Conservation (phyloP, 371 early-diverging fungal genomes). For the Saksenaea vasiformis region DNA sequence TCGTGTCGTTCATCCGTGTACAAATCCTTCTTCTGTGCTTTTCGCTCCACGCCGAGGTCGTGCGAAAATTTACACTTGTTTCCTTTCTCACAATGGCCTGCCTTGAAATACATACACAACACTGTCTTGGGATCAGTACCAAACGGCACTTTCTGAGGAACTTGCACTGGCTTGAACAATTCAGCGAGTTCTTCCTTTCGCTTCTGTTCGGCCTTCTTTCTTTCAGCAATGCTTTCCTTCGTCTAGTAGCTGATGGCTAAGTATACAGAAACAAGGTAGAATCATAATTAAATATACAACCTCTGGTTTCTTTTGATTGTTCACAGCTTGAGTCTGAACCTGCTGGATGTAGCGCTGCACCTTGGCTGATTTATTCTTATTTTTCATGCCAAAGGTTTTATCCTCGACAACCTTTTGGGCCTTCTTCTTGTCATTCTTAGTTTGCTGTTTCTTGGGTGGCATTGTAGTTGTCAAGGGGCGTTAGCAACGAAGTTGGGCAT, state of each 20-base stretch:
- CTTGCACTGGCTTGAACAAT: conserved; percentile 88
- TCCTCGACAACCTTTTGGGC: conserved; percentile 87
- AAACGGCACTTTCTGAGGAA: conserved; percentile 96
- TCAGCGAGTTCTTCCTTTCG: conserved; percentile 68
- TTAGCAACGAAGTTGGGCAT: not conserved
- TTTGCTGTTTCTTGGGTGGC: conserved; percentile 77
- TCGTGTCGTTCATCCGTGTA: conserved; percentile 86
- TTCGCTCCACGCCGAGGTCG: conserved; percentile 88
- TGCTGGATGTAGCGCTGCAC: conserved; percentile 89
- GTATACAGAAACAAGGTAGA: not conserved
- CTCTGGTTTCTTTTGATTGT: conserved; percentile 41
- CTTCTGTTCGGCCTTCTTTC: conserved; percentile 44
- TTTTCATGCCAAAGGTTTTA: conserved; percentile 98
- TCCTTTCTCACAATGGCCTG: conserved; percentile 92
- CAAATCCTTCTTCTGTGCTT: conserved; percentile 87
- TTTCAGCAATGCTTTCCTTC: conserved; percentile 29
- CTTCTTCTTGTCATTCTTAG: conserved; percentile 70
- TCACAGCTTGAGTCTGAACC: conserved; percentile 80
- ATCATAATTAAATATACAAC: not conserved
- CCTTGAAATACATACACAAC: conserved; percentile 92
- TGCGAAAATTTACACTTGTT: conserved; percentile 99
- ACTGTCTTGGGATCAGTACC: conserved; percentile 99
- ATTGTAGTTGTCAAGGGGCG: conserved; percentile 41
- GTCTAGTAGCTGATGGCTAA: conserved; percentile 8
- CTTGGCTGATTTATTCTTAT: conserved; percentile 92